Base-by-base conservation (phyloP, 2,329 filamentous ascomycete species). In the Paradendryphiella salina region DNA sequence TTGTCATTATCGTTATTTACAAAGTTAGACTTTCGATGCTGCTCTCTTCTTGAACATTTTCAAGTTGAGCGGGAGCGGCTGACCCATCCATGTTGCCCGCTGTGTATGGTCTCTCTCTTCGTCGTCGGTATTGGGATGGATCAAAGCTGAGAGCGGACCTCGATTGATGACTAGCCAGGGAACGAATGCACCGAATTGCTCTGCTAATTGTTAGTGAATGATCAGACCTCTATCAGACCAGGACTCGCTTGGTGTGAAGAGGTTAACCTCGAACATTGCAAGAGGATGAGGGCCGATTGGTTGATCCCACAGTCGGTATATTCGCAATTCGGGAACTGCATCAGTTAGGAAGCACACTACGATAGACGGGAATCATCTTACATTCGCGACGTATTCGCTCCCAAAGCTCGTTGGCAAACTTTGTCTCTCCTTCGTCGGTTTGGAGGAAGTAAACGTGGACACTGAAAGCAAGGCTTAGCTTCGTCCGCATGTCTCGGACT, bases 241-340 rank as follows among this genome's bases (percentile, higher is more conserved):
- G 6, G 7, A 31, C 46, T 11, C 29, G 70, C 71, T 70, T 0
- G 91, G 92, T 0, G 86, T 90, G 71, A 93, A 90, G 15, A 96
- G 37, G 61, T 95, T 95, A 37, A 96, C 90, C 74, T 96, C 92
- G 64, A 96, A 96, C 90, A 96, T 96, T 44, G 85, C 88, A 0
- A 90, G 73, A 0, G 88, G 86, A 70, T 96, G 91, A 0, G 91
- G 91, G 0, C 91, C 92, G 21, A 96, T 73, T 0, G 91, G 90
- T 11, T 76, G 74, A 59, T 94, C 87, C 82, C 84, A 95, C 59
- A 96, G 77, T 11, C 73, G 79, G 70, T 96, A 96, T 62, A 95
- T 87, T 46, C 90, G 82, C 14, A 96, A 78, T 69, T 96, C 91
- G 7, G 91, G 90, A 66, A 96, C 88, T 91, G 53, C 32, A 1